Percentiles rank a stretch among this genome's conserved stretches.
These are phyloP conservation scores for Penicillium hordei DNA, from an alignment of 2,329 filamentous ascomycete genomes.

Conservation along the genomic window DNA sequence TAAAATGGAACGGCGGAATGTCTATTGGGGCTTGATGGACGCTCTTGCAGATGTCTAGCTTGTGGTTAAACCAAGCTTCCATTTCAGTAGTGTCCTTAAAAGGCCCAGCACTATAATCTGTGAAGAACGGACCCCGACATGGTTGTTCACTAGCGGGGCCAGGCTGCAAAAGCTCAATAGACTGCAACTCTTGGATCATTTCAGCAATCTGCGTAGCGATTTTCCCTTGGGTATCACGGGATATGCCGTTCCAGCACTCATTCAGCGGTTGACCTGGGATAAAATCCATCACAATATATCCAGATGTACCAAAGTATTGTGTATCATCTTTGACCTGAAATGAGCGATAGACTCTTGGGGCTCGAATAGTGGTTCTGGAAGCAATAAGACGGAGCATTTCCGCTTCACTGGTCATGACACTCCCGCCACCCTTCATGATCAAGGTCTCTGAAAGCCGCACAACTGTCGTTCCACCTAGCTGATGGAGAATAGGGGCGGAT, in stretches of 20 bases:
- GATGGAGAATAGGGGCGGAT: conserved; percentile 21
- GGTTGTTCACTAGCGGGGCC: conserved; percentile 22
- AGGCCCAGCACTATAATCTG: conserved; percentile 26
- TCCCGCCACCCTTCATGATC: conserved; percentile 25
- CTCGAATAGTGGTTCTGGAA: conserved; percentile 21
- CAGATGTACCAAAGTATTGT: conserved; percentile 24
- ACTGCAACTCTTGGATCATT: conserved; percentile 26
- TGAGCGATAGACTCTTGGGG: conserved; percentile 24
- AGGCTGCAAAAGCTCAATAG: conserved; percentile 11
- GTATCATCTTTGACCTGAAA: conserved; percentile 24
- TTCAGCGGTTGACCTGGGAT: conserved; percentile 27
- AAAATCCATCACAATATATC: conserved; percentile 34
- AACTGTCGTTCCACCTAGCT: conserved; percentile 26
- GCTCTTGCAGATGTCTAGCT: conserved; percentile 24
- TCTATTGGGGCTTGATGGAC: conserved; percentile 15
- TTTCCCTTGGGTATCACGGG: conserved; percentile 14
- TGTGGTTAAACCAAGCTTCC: conserved; percentile 31
- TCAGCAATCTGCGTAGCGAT: conserved; percentile 20
- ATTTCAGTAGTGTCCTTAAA: conserved; percentile 19
- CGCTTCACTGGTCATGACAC: conserved; percentile 24
- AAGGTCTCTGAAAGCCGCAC: conserved; percentile 23
- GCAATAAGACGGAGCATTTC: conserved; percentile 22
- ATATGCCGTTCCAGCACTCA: conserved; percentile 25
- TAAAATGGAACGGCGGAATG: conserved; percentile 16
- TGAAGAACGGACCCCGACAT: conserved; percentile 24